Evolutionary conservation across 805 yeast genomes (phyloP).

Genomic region (Tetrapisispora iriomotensis): DNA sequence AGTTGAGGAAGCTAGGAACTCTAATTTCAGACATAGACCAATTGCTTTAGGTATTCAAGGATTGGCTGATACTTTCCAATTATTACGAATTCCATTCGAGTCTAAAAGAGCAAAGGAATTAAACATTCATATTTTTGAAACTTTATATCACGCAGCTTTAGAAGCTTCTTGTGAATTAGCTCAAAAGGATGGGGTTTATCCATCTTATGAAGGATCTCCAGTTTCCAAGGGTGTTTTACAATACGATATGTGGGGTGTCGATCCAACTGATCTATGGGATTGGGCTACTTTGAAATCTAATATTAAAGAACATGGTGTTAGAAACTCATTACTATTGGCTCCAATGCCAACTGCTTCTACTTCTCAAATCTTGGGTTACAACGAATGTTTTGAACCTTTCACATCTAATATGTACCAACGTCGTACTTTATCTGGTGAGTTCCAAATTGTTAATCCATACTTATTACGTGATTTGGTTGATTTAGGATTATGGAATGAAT

Average conservation of each 20-base stretch:
- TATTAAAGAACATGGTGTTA: constrained; percentile 54
- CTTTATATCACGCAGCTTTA: constrained; percentile 87
- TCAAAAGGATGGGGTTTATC: constrained; percentile 52
- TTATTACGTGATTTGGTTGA: constrained; percentile 69
- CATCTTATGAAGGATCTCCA: constrained; percentile 73
- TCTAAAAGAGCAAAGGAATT: constrained; percentile 66
- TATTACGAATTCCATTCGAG: constrained; percentile 77
- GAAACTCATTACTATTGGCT: constrained; percentile 82
- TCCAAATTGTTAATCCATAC: constrained; percentile 81
- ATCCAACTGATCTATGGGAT: constrained; percentile 73
- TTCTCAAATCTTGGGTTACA: constrained; percentile 85
- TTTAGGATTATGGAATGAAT: constrained; percentile 70
- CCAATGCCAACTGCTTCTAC: constrained; percentile 99
- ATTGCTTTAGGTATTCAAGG: constrained; percentile 95
- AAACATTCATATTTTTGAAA: constrained; percentile 83
- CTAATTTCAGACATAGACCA: constrained; percentile 79
- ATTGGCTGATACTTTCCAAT: constrained; percentile 79
- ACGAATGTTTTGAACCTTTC: constrained; percentile 90
- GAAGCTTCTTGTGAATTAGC: constrained; percentile 84
- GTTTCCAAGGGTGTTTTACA: constrained; percentile 77
- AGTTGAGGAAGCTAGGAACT: constrained; percentile 54
- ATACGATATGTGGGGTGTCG: constrained; percentile 74
- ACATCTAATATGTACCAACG: constrained; percentile 86
- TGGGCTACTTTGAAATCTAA: constrained; percentile 62
- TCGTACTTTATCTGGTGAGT: constrained; percentile 86